Conservation (phyloP, 73 alveolate genomes). For the Uronychia binucleata region DNA sequence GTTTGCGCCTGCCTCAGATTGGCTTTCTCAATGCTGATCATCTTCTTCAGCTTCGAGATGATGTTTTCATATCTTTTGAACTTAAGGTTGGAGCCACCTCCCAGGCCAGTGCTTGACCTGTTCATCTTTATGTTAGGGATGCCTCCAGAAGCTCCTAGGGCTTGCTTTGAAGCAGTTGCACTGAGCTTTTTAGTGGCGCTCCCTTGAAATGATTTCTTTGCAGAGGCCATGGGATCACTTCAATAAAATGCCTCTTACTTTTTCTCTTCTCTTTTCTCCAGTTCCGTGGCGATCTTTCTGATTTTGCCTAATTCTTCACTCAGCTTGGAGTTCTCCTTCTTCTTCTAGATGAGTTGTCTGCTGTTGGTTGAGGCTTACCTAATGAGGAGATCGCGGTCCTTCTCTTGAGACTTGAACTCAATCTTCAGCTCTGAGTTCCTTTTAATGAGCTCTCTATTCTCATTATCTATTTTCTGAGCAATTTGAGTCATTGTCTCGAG, state of each 20-base stretch:
- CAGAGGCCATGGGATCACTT: no score
- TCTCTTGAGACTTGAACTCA: slow-evolving; percentile 69
- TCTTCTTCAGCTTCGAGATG: slow-evolving; percentile 55
- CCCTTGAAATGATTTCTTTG: neutral
- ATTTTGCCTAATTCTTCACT: slow-evolving; percentile 27
- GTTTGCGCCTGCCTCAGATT: slow-evolving; percentile 69
- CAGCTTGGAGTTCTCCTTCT: slow-evolving; percentile 54
- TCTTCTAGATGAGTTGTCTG: slow-evolving; percentile 53
- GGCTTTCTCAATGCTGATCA: slow-evolving; percentile 64
- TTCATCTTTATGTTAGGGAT: neutral
- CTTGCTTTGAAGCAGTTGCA: neutral
- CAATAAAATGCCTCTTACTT: neutral
- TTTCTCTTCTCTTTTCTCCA: slow-evolving; percentile 10
- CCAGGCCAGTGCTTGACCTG: neutral
- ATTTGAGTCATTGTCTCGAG: slow-evolving; percentile 70
- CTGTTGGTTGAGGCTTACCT: slow-evolving; percentile 1
- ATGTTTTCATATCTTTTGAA: slow-evolving; percentile 54
- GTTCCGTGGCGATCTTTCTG: slow-evolving; percentile 18
- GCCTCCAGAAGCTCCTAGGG: neutral
- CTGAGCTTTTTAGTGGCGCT: neutral
- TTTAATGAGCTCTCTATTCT: slow-evolving; percentile 61
- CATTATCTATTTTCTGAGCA: slow-evolving; percentile 69
- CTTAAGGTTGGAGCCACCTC: slow-evolving; percentile 40
- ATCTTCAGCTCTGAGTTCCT: slow-evolving; percentile 69
- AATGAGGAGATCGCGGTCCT: slow-evolving; percentile 63